A percentile compares a stretch with the other conserved stretches of the same genome.
Evolutionary conservation across 768 basidiomycete genomes (phyloP).

Genomic region (Lactifluus hygrophoroides): DNA sequence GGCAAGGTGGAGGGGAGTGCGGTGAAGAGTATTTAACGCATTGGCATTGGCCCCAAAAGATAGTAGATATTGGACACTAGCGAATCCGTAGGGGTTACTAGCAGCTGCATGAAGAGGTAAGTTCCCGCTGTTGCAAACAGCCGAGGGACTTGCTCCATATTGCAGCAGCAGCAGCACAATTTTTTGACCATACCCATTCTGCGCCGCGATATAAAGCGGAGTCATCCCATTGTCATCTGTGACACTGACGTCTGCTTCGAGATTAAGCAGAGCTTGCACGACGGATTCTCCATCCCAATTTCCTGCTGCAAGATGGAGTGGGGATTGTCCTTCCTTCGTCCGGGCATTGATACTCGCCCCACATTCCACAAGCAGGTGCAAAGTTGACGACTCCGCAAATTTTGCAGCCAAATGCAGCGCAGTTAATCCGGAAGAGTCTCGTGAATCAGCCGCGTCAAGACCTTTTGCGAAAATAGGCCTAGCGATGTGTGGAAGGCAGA

Average conservation of each 20-base stretch:
- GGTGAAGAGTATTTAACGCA: neutral
- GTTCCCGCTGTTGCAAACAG: neutral
- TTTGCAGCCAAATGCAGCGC: slow-evolving; percentile 2
- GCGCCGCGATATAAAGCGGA: neutral
- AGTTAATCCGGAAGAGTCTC: neutral
- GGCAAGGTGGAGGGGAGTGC: neutral
- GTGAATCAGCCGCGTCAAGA: neutral
- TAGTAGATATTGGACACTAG: neutral
- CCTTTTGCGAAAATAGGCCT: neutral
- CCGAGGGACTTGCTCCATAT: neutral
- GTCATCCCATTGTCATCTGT: neutral
- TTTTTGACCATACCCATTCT: neutral
- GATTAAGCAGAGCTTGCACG: neutral
- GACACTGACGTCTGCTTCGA: neutral
- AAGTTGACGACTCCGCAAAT: neutral
- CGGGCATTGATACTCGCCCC: neutral
- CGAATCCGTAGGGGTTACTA: neutral
- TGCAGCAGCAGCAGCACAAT: neutral
- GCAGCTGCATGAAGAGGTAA: neutral
- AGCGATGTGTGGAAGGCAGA: neutral
- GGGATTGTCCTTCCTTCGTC: neutral
- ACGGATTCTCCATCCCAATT: neutral
- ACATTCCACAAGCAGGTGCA: neutral
- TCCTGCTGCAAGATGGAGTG: neutral
- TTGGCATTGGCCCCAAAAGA: neutral